Base-by-base conservation (phyloP, 345 rosid species). In the Acer saccharum region DNA sequence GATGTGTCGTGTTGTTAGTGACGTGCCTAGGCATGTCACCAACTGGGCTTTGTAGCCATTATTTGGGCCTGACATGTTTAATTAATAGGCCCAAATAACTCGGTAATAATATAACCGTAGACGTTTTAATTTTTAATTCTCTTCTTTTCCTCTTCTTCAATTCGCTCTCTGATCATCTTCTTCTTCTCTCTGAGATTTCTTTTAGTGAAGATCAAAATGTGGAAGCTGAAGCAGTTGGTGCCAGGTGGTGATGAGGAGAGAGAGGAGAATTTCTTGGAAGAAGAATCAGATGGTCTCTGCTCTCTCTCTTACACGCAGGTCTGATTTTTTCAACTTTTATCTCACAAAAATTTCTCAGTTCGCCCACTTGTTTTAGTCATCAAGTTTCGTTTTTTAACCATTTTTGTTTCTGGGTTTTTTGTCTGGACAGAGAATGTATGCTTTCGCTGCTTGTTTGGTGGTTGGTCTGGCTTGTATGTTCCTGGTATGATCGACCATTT, bases 231-330 rank as follows among this genome's bases (percentile, higher is more conserved):
- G 71, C 86, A 84, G 63, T 66, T 88, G 18, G 57, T 90, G 71
- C 81, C 89, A 0, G 90, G 86, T 7, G 89, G 83, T 62, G 92
- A 83, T 57, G 93, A 83, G 17, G 91, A 72, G 0, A 77, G 80
- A 69, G 83, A 66, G 18, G 91, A 87, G 81, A 78, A 79, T 39
- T 78, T 90, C 64, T 72, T 88, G 50, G 89, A 84, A 14, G 83
- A 92, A n/a, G 96, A 90, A 77, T 88, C 94, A 18, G 94, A 89
- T 18, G 92, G 89, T 60, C 21, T 84, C 73, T 92, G 88, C 79
- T 88, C 93, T 76, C 99, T 95, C 78, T 87, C 97, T 69, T 23
- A 86, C 6, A 84, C 84, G 50, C 98, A 93, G 98, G 98, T 93
- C 72, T 65, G 39, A 27, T 78, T 17, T 58, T 46, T 72, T 39